phyloP scores from a whole-genome alignment of 2,329 filamentous ascomycete genomes.

The Mycosphaerella arachidis region DNA sequence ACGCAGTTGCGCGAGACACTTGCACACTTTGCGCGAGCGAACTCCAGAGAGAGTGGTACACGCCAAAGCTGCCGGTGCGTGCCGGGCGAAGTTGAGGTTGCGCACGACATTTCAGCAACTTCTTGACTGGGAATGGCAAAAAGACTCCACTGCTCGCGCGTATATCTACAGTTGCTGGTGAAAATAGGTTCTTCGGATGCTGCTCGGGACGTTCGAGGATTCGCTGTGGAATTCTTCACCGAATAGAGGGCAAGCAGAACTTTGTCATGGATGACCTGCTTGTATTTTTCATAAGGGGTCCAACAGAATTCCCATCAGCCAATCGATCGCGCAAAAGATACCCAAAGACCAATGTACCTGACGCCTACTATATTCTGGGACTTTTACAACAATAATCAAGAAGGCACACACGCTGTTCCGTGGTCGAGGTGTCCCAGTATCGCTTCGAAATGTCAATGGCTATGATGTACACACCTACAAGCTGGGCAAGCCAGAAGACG shows the following conservation, averaged over 20 bases:
- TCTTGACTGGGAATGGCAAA: slow-evolving; percentile 52
- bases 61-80: slow-evolving; percentile 22
- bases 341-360: slow-evolving; percentile 25
- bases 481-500: slow-evolving; percentile 32
- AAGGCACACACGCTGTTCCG: slow-evolving; percentile 40
- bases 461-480: slow-evolving; percentile 47
- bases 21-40: slow-evolving; percentile 58
- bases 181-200: slow-evolving; percentile 46
- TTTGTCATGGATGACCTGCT: slow-evolving; percentile 42
- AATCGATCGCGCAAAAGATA: slow-evolving; percentile 33
- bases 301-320: slow-evolving; percentile 39
- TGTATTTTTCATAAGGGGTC: slow-evolving; percentile 44
- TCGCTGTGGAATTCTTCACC: slow-evolving; percentile 50
- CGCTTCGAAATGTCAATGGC: slow-evolving; percentile 40
- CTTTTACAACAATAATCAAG: slow-evolving; percentile 41
- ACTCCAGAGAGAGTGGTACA: slow-evolving; percentile 52
- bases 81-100: slow-evolving; percentile 52
- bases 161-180: slow-evolving; percentile 35
- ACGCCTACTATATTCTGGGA: slow-evolving; percentile 36
- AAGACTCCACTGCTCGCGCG: slow-evolving; percentile 48
- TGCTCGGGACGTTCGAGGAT: slow-evolving; percentile 48
- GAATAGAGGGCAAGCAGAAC: slow-evolving; percentile 51
- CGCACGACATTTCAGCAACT: slow-evolving; percentile 53
- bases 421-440: neutral
- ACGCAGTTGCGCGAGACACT: slow-evolving; percentile 60